phyloP scores from a whole-genome alignment of 2,329 filamentous ascomycete genomes.

The Corinectria fuckeliana region DNA sequence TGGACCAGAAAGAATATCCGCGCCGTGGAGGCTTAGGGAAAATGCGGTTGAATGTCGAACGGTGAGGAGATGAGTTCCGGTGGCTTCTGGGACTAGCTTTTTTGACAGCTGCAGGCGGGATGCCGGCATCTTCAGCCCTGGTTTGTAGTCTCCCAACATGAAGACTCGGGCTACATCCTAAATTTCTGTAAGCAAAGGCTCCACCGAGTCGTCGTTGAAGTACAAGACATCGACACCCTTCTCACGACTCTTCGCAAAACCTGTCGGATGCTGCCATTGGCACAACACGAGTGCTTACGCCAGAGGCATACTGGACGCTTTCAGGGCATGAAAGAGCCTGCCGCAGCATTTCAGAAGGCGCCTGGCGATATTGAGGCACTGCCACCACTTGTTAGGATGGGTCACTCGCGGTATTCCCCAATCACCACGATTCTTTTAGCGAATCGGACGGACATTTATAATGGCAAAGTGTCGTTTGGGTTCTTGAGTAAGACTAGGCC shows the following conservation, averaged over 20 bases:
- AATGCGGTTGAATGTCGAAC: constrained; percentile 19
- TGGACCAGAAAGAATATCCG: constrained; percentile 6
- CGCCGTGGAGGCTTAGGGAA: constrained; percentile 3
- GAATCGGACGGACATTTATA: neutral
- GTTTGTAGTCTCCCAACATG: constrained; percentile 19
- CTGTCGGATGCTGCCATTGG: constrained; percentile 6
- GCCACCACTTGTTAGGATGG: constrained; percentile 23
- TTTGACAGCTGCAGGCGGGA: constrained; percentile 17
- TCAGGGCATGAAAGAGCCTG: neutral
- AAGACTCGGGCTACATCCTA: constrained; percentile 10
- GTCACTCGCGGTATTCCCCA: constrained; percentile 16
- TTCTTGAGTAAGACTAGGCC: constrained; percentile 29
- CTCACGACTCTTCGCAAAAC: neutral
- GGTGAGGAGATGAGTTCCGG: constrained; percentile 18
- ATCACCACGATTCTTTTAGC: constrained; percentile 14
- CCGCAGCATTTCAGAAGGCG: constrained; percentile 6
- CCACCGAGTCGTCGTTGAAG: neutral
- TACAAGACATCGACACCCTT: constrained; percentile 15
- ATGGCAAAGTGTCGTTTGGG: neutral
- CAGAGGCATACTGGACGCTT: constrained; percentile 6
- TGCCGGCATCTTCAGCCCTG: neutral
- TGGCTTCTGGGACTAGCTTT: constrained; percentile 11
- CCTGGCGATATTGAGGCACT: constrained; percentile 25
- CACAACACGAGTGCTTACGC: constrained; percentile 20
- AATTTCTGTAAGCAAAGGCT: constrained; percentile 8